phyloP scores from a whole-genome alignment of 2,329 filamentous ascomycete species.

The Immersiporthe knoxdaviesiana region DNA sequence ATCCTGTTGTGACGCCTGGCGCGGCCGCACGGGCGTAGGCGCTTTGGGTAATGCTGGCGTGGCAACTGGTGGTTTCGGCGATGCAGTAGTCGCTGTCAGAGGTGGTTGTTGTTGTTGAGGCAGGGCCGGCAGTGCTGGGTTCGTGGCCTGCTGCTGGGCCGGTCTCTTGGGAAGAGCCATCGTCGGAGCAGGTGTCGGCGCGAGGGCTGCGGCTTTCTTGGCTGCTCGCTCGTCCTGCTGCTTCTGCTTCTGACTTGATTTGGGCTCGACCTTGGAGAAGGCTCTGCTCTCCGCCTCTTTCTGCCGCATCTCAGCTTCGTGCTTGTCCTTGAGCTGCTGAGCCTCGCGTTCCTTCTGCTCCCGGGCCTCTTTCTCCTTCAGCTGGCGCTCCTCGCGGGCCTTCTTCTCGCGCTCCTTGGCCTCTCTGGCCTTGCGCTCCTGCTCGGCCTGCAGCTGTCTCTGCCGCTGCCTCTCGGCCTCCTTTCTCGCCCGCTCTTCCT shows the following conservation, averaged over 20 bases:
- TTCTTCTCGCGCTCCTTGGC: slow-evolving; percentile 82
- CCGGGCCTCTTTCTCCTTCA: slow-evolving; percentile 73
- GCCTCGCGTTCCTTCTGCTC: slow-evolving; percentile 67
- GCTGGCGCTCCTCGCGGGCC: slow-evolving; percentile 79
- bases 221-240: slow-evolving; percentile 50
- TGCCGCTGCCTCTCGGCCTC: slow-evolving; percentile 85
- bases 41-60: slow-evolving; percentile 84
- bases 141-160: slow-evolving; percentile 44
- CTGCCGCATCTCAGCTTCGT: slow-evolving; percentile 61
- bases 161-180: slow-evolving; percentile 46
- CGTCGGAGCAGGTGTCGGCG: slow-evolving; percentile 38
- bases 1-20: slow-evolving; percentile 79
- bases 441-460: slow-evolving; percentile 81
- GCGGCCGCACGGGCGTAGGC: slow-evolving; percentile 75
- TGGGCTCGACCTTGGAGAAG: slow-evolving; percentile 45
- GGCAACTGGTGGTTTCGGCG: slow-evolving; percentile 77
- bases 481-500: slow-evolving; percentile 83
- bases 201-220: slow-evolving; percentile 44
- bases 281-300: slow-evolving; percentile 46
- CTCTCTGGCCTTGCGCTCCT: slow-evolving; percentile 81
- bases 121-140: slow-evolving; percentile 52
- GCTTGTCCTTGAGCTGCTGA: slow-evolving; percentile 56
- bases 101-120: slow-evolving; percentile 62
- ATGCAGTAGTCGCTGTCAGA: slow-evolving; percentile 61
- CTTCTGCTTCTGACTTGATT: slow-evolving; percentile 47